A percentile compares a stretch with the other conserved stretches of the same genome.
Evolutionary conservation across 1,284 basidiomycete genomes (phyloP).

Genomic region (Hypsizygus ulmarius): DNA sequence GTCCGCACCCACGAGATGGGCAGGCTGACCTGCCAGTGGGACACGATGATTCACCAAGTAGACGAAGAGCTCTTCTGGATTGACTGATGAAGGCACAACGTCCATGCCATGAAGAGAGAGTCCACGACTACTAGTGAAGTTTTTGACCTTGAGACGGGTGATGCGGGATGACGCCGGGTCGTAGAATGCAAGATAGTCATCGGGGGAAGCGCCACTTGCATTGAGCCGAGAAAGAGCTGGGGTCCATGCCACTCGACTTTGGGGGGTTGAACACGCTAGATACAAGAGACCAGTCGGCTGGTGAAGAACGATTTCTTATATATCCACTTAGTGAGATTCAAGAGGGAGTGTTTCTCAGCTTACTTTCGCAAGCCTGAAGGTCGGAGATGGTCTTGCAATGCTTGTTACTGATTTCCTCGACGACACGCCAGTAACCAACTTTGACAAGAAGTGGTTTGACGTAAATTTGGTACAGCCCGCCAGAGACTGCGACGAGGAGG

Average conservation of each 20-base stretch:
- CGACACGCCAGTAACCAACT: conserved; percentile 42
- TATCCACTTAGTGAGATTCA: neutral
- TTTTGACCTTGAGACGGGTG: conserved; percentile 15
- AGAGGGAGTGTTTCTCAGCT: conserved; percentile 11
- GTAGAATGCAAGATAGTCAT: conserved; percentile 65
- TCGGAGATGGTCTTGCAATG: conserved; percentile 49
- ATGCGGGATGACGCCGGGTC: conserved; percentile 34
- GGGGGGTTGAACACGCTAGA: conserved; percentile 63
- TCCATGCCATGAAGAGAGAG: conserved; percentile 73
- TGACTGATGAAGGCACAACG: conserved; percentile 51
- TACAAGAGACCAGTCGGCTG: conserved; percentile 60
- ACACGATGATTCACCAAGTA: conserved; percentile 69
- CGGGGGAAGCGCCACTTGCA: conserved; percentile 37
- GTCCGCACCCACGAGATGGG: conserved; percentile 59
- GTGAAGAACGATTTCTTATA: conserved; percentile 53
- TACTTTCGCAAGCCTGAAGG: conserved; percentile 67
- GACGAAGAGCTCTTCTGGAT: conserved; percentile 54
- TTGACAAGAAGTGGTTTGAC: conserved; percentile 38
- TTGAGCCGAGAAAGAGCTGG: conserved; percentile 49
- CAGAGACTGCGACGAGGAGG: conserved; percentile 28
- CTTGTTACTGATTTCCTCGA: conserved; percentile 43
- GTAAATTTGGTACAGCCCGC: conserved; percentile 40
- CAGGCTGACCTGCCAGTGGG: conserved; percentile 36
- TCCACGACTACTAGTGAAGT: conserved; percentile 42
- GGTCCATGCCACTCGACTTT: conserved; percentile 52